Evolutionary conservation across 805 yeast species (phyloP), one percentile per base, ranked within the genome.

Genomic region (Barnettozyma populi): DNA sequence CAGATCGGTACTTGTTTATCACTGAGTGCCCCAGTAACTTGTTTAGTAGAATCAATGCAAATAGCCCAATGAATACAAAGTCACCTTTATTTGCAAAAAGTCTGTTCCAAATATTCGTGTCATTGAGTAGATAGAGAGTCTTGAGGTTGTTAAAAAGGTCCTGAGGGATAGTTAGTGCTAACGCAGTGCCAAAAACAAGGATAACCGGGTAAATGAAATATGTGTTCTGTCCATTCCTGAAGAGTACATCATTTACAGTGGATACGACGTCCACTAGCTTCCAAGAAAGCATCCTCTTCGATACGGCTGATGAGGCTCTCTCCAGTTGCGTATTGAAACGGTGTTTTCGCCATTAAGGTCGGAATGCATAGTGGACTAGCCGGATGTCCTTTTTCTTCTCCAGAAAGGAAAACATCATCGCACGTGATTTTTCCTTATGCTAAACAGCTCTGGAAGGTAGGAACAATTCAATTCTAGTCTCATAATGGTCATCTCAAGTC

Each of bases 71-170:
- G 40, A 46, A 55, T 7, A 55, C 20, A 2, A 38, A 21, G 37
- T 51, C 50, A 1, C 58, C 57, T 38, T 55, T 46, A 9, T 55
- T 47, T 2, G 55, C 59, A 45, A 56, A 56, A 6, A 57, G 3
- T 8, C 36, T 13, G 41, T 58, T 57, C 32, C 55, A 35, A 3
- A 48, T 7, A 32, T 51, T 55, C 4, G 32, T n/a, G 9, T 55
- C 52, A 7, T 52, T 43, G 36, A 56, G 41, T 7, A 47, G 8
- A 14, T 37, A 37, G 18, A 47, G 35, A 14, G 50, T 47, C 36
- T 47, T 47, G 32, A 47, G 31, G 25, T 47, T 47, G 8, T 36
- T 20, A 43, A 47, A 43, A 18, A 47, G 36, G 13, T 47, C 50
- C 13, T 31, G 43, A 5, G 50, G 50, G 4, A 47, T 47, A 21